Evolutionary conservation across 805 yeast species (phyloP).

Genomic region (Schizosaccharomyces japonicus): DNA sequence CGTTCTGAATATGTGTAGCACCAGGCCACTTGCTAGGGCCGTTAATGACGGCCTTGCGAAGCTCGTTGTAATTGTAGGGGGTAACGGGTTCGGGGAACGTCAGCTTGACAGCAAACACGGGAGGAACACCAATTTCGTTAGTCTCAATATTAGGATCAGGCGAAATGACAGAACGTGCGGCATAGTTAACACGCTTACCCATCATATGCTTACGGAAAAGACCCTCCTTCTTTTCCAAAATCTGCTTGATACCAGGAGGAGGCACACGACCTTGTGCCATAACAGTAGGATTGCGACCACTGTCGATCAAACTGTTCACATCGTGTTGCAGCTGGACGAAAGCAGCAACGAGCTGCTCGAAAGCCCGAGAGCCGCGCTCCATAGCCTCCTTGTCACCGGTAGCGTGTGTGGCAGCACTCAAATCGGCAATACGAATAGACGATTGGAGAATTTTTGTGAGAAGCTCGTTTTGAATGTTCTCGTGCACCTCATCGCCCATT

Average conservation of each 20-base stretch:
- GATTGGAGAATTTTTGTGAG: conserved; percentile 61
- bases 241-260: conserved; percentile 90
- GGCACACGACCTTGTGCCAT: conserved; percentile 40
- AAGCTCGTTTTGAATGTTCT: conserved; percentile 76
- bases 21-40: conserved; percentile 99
- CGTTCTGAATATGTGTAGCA: conserved; percentile 85
- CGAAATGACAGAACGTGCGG: conserved; percentile 96
- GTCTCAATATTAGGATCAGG: conserved; percentile 97
- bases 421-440: conserved; percentile 58
- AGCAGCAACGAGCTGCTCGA: conserved; percentile 81
- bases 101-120: conserved; percentile 83
- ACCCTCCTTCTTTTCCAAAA: conserved; percentile 95
- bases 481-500: conserved; percentile 88
- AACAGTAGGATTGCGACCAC: conserved; percentile 62
- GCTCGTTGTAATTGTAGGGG: conserved; percentile 63
- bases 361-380: conserved; percentile 24
- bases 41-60: conserved; percentile 83
- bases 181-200: conserved; percentile 99
- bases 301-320: conserved; percentile 79
- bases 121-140: conserved; percentile 95
- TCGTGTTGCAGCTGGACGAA: conserved; percentile 88
- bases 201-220: conserved; percentile 95
- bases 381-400: conserved; percentile 41
- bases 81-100: conserved; percentile 98
- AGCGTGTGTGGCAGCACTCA: conserved; percentile 22